Base-by-base conservation (phyloP, 179 eudicot species). In the Spergularia azorica region DNA sequence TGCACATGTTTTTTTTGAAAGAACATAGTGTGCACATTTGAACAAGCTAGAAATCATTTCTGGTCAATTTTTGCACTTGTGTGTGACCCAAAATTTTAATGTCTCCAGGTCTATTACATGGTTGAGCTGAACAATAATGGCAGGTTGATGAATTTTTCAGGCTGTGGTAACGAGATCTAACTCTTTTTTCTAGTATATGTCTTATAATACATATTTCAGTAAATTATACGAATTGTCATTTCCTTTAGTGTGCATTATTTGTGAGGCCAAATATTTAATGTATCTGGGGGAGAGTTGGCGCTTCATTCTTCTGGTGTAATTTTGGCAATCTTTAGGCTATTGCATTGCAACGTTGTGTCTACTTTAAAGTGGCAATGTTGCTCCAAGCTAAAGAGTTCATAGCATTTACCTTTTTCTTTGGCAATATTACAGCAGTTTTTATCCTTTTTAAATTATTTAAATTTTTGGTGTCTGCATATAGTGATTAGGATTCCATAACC, bases 81-180 rank as follows among this genome's bases (percentile, higher is more conserved):
- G 18, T 9, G 43, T 69, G 60, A 63, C 15, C n/a, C 39, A 50
- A 26, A 17, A 61, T 73, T 13, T 71, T 61, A 13, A 4, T 59
- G 26, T 76, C 64, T 85, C 71, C 86, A 96, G 99, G 89, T 92
- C 72, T 96, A 96, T 88, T 96, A 94, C 95, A 94, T 80, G 32
- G 32, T 26, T 26, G 32, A 26, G 32, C 32, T 26, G 21, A 75
- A 83, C 62, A 82, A 87, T 75, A 84, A 83, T 79, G 88, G 87
- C 72, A 83, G 82, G 85, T 73, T 93, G 82, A 76, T 95, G 83
- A 93, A 95, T 83, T 95, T 82, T 81, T 90, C 97, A 21, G 99
- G 99, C 74, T 95, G 99, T 86, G 99, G 99, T 95, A 86, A 87
- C 55, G n/a, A 62, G 70, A 72, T 54, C n/a, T 26, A 15, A 65